A percentile compares a stretch with the other conserved stretches of the same genome.
phyloP scores from a whole-genome alignment of 441 rosid genomes.

The Metrosideros polymorpha region DNA sequence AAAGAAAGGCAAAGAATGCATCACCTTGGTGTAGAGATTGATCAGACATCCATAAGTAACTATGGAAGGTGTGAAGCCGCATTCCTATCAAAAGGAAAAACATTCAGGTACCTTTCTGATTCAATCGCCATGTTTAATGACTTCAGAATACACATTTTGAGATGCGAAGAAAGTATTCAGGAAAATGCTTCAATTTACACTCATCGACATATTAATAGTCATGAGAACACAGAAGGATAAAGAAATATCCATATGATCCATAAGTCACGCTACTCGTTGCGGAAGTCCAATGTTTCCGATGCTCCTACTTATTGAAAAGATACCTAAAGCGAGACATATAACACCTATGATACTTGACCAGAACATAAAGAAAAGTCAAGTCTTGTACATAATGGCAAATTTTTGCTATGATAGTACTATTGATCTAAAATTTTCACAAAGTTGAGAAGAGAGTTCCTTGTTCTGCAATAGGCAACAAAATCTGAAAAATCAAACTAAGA shows the following conservation, averaged over 20 bases:
- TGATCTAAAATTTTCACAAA: not conserved
- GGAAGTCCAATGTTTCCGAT: not conserved
- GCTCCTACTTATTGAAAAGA: not conserved
- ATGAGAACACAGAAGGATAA: not conserved
- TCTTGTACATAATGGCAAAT: not conserved
- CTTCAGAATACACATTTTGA: not conserved
- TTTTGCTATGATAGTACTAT: not conserved
- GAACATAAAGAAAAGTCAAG: not conserved
- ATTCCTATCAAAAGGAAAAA: conserved; percentile 45
- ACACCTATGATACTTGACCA: not conserved
- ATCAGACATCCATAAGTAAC: conserved; percentile 89
- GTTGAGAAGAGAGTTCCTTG: not conserved
- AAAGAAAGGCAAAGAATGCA: not conserved
- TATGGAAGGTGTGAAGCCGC: conserved; percentile 80
- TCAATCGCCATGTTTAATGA: not conserved
- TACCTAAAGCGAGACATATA: not conserved
- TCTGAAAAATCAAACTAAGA: not conserved
- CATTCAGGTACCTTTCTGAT: not conserved
- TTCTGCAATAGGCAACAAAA: not conserved
- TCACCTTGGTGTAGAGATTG: conserved; percentile 77
- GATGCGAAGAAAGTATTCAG: not conserved
- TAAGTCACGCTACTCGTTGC: not conserved
- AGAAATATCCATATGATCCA: not conserved
- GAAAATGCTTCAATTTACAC: not conserved
- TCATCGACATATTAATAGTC: not conserved